Base-by-base conservation (phyloP, 495 filamentous ascomycete species). In the Lineolata rhizophorae region DNA sequence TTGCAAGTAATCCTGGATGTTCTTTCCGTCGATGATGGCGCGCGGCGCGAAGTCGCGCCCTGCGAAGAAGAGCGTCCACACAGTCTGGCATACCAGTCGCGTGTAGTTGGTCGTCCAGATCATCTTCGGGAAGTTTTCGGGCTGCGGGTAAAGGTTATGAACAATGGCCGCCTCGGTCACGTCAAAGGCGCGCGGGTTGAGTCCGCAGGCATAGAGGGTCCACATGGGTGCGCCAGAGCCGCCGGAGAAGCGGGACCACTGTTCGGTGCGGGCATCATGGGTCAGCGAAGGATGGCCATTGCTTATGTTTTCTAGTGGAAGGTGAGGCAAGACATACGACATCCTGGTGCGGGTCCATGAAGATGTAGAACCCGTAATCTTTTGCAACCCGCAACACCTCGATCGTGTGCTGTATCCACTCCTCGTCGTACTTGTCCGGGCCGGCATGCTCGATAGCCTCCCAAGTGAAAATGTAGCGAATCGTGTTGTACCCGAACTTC, bases 71-170 rank as follows among this genome's bases (percentile, higher is more conserved):
- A 93, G 51, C 0, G 87, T 93, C 46, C 93, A 95, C 43, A 95
- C 84, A 27, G 79, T 79, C 39, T 80, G 78, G 32, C 79, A 80
- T 4, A 74, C 82, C 17, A 93, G 59, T 25, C 90, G 72, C 29
- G 68, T 75, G 45, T 97, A 97, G 45, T 97, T 95, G 15, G 87
- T 97, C 29, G 84, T 80, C 87, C 87, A 97, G 14, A 93, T 82
- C 87, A 97, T 97, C 54, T 95, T 95, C 2, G 87, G 90, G 46
- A 87, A 97, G 2, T 70, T 62, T 3, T 69, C 70, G 12, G 83
- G 80, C 21, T 91, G 63, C n/a, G 81, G 73, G 43, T 76, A 93
- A 0, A 76, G 85, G 45, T 95, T 97, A 27, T 97, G 87, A 16
- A 97, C 85, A 27, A 93, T 61, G 14, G 90, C 82, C 2, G 83